These are phyloP conservation scores for Globisporangium solare DNA, from an alignment of 352 stramenopile genomes.

Conservation along the genomic window DNA sequence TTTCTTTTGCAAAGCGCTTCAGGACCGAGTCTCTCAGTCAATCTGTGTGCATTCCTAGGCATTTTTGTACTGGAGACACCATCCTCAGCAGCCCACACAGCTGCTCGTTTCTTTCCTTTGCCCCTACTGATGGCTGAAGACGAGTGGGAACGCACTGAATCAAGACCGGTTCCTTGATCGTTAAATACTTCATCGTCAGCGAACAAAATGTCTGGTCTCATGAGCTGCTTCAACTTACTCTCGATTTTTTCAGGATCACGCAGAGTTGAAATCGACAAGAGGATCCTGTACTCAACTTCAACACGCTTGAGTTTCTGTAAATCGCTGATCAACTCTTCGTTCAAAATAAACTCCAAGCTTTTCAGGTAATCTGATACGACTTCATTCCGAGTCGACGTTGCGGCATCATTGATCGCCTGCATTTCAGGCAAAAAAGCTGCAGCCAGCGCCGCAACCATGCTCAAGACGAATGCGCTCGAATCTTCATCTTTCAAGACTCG, in stretches of 20 bases:
- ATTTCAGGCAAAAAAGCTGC: conserved; percentile 25
- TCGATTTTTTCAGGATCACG: conserved; percentile 39
- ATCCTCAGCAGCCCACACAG: not conserved
- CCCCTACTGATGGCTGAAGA: not conserved
- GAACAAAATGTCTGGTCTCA: conserved; percentile 47
- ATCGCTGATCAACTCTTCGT: conserved; percentile 27
- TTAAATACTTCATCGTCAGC: not conserved
- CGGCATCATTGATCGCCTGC: conserved; percentile 18
- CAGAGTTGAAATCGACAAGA: conserved; percentile 49
- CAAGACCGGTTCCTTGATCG: not conserved
- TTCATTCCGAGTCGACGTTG: conserved; percentile 16
- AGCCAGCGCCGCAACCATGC: conserved; percentile 32
- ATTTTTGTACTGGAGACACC: not conserved
- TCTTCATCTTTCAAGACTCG: conserved; percentile 4
- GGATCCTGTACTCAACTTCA: conserved; percentile 39
- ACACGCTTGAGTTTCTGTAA: conserved; percentile 43
- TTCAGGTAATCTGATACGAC: conserved; percentile 16
- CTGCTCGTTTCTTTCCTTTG: conserved; percentile 20
- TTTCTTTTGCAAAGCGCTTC: conserved; percentile 4
- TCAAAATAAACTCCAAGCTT: conserved; percentile 27
- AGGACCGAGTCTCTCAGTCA: conserved; percentile 8
- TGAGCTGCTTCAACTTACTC: conserved; percentile 33
- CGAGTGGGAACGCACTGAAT: not conserved
- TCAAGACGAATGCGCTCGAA: conserved; percentile 23
- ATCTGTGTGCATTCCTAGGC: not conserved